Conservation (phyloP, 495 filamentous ascomycete genomes). For the Stereocaulon alpinum region DNA sequence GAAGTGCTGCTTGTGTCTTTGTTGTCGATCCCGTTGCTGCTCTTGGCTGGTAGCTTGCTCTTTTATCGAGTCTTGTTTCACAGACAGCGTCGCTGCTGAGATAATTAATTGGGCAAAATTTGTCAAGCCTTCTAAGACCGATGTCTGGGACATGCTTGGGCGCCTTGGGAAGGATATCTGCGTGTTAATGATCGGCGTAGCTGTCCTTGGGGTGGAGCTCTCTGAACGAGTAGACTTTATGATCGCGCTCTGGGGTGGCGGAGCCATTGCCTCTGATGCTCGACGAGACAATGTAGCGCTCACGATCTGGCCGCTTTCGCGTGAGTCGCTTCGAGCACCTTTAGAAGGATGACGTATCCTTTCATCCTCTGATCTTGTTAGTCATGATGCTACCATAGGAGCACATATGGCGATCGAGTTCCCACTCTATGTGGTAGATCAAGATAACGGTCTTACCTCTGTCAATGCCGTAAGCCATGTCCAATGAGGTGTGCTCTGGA, state of each 20-base stretch:
- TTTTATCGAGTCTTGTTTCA: slow-evolving; percentile 6
- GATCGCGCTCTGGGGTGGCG: neutral
- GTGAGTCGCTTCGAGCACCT: neutral
- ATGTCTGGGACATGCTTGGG: neutral
- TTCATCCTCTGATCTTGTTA: neutral
- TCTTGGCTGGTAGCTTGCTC: neutral
- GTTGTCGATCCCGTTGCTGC: slow-evolving; percentile 1
- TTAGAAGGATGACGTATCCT: neutral
- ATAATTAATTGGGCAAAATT: slow-evolving; percentile 1
- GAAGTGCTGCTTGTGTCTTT: neutral
- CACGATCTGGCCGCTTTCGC: neutral
- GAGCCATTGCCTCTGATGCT: slow-evolving; percentile 3
- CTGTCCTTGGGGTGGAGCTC: neutral
- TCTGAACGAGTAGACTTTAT: neutral
- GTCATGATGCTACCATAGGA: neutral
- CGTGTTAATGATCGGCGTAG: neutral
- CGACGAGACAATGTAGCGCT: neutral
- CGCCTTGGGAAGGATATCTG: neutral
- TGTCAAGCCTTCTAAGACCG: neutral
- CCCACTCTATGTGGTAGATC: no score
- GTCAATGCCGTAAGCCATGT: neutral
- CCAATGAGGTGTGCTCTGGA: neutral
- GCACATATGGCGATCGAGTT: no score
- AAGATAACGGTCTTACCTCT: neutral
- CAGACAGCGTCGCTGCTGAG: slow-evolving; percentile 2